Conservation (phyloP, 2,329 filamentous ascomycete species). For the Ceratocystis lukuohia region DNA sequence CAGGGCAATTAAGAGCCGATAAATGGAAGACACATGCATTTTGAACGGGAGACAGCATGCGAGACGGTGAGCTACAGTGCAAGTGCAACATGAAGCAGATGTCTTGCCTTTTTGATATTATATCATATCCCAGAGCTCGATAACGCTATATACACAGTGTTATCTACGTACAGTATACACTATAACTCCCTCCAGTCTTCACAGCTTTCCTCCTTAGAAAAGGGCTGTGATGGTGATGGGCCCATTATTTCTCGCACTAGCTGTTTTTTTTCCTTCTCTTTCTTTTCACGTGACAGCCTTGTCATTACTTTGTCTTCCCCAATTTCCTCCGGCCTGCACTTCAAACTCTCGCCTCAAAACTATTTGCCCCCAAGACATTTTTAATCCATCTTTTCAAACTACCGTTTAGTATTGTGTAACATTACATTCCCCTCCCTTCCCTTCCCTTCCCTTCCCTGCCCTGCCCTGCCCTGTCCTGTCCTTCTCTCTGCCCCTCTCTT, state of each 20-base stretch:
- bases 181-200: not conserved
- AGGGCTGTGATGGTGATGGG: not conserved
- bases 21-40: conserved; percentile 2
- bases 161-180: not conserved
- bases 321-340: not conserved
- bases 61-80: not conserved
- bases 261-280: not conserved
- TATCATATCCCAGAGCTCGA: not conserved
- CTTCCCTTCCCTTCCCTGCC: not conserved
- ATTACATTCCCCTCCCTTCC: no score
- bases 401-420: not conserved
- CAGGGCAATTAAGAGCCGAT: conserved; percentile 11
- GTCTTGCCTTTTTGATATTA: not conserved
- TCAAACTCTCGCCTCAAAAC: not conserved
- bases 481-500: not conserved
- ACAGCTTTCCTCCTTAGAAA: not conserved
- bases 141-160: not conserved
- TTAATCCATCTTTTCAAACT: not conserved
- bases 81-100: not conserved
- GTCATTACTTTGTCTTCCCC: not conserved
- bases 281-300: not conserved
- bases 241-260: not conserved
- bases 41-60: not conserved
- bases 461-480: not conserved
- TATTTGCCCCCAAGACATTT: not conserved